Conservation (phyloP, 2,329 filamentous ascomycete species). For the Pestalotiopsis sp. region DNA sequence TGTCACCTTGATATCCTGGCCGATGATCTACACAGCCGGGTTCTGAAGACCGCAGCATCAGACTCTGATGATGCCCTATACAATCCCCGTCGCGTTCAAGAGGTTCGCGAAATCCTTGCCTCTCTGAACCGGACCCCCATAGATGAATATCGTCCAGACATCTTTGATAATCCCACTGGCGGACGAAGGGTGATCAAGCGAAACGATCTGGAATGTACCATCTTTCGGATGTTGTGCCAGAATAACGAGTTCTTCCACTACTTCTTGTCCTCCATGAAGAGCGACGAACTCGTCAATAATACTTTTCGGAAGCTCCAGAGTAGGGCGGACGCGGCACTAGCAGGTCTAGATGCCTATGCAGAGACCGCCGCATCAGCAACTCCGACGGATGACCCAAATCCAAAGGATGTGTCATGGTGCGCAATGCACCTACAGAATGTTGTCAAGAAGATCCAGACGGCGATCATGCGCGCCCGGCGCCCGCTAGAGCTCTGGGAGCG, state of each 20-base stretch:
- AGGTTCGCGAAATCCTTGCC: constrained; percentile 53
- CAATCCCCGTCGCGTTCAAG: constrained; percentile 41
- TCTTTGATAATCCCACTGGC: constrained; percentile 34
- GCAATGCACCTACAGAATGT: constrained; percentile 45
- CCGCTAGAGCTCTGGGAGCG: constrained; percentile 40
- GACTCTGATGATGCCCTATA: constrained; percentile 25
- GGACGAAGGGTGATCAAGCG: constrained; percentile 39
- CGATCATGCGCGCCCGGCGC: constrained; percentile 37
- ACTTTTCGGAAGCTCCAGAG: constrained; percentile 49
- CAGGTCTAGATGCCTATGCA: constrained; percentile 38
- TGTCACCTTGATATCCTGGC: constrained; percentile 54
- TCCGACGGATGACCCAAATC: constrained; percentile 13
- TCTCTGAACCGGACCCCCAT: constrained; percentile 39
- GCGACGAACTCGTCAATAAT: constrained; percentile 44
- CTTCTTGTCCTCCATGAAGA: constrained; percentile 46
- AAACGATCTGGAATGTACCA: constrained; percentile 48
- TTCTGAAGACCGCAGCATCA: constrained; percentile 32
- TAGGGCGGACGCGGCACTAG: constrained; percentile 47
- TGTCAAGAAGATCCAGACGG: constrained; percentile 41
- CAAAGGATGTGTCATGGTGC: constrained; percentile 50
- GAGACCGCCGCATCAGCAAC: constrained; percentile 10
- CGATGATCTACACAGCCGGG: constrained; percentile 50
- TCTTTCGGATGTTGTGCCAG: constrained; percentile 54
- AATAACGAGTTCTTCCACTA: constrained; percentile 57
- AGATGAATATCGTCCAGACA: constrained; percentile 47